These are phyloP conservation scores for Euryodendron excelsum DNA, from an alignment of 148 eudicot genomes.

Conservation along the genomic window DNA sequence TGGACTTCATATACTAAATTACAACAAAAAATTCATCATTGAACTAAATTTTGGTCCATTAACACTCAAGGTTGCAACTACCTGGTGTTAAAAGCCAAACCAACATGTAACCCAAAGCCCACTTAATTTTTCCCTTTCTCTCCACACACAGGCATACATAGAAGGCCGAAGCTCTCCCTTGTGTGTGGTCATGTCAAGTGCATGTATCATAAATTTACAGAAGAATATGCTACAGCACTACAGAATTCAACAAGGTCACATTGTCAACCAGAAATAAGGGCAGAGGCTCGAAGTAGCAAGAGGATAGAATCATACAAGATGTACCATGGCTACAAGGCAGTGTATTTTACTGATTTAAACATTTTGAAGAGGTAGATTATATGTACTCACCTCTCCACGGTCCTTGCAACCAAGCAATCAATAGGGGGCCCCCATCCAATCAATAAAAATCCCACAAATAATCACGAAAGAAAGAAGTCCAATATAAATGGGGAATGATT, in stretches of 20 bases:
- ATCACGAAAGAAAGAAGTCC: conserved; percentile 34
- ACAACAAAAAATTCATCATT: too few relatives aligned
- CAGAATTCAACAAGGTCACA: background rate
- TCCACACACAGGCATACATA: too few relatives aligned
- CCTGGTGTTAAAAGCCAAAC: too few relatives aligned
- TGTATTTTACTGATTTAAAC: conserved; percentile 12
- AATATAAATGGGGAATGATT: conserved; percentile 43
- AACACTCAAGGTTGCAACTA: too few relatives aligned
- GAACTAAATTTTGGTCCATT: too few relatives aligned
- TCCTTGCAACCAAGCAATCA: conserved; percentile 32
- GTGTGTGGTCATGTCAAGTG: background rate
- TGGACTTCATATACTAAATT: too few relatives aligned
- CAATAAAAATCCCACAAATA: conserved; percentile 31
- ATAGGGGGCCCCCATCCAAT: conserved; percentile 23
- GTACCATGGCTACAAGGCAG: conserved; percentile 13
- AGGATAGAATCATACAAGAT: conserved; percentile 25
- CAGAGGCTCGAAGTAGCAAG: conserved; percentile 11
- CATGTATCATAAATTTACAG: background rate
- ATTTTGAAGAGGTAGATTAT: conserved; percentile 26
- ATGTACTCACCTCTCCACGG: conserved; percentile 26
- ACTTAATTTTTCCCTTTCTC: too few relatives aligned
- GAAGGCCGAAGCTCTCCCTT: too few relatives aligned
- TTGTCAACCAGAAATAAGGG: background rate
- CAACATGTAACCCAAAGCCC: too few relatives aligned
- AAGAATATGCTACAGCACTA: conserved; percentile 12